Evolutionary conservation across 768 basidiomycete species (phyloP), one percentile per base, ranked within the genome.

Genomic region (Lanmaoa rubissima): DNA sequence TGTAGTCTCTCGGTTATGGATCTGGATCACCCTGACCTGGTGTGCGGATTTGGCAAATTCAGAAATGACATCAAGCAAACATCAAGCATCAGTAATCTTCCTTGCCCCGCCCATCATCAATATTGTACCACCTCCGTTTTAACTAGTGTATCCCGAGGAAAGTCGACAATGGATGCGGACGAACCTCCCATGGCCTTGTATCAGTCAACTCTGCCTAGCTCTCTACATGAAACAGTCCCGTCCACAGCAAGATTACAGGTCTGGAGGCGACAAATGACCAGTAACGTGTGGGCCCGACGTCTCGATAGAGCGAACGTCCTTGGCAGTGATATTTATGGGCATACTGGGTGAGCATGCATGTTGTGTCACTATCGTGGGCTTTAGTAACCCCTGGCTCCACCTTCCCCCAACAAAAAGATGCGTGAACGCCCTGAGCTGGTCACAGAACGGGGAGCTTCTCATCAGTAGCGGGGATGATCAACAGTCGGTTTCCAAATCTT

Each of bases 341-440:
- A 94, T 70, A 82, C 80, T 40, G 92, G 91, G 86, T 86, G 59
- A 62, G 68, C n/a, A 35, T 40, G 32, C 65, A 45, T 75, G 34
- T 19, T 9, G n/a, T 9, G 17, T 53, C 32, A 17, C 31, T 16
- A 17, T 46, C 46, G n/a, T 19, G 13, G 34, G 26, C 41, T 11
- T 43, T 46, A 8, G 28, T 48, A 26, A 48, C 44, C 48, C 32
- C 48, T 48, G 21, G 44, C 16, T 41, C 7, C 12, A 43, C 24
- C 34, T 12, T 24, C 47, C 28, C 24, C 19, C n/a, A n/a, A n/a
- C 7, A 8, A 21, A 58, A 47, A 89, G 88, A 52, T 91, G 89
- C 61, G 87, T 90, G 32, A 92, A 92, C 65, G 86, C 90, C 34
- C 62, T 91, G 36, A 85, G 82, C 58, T 92, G 90, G 90, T 82